Evolutionary conservation across 2,329 filamentous ascomycete genomes (phyloP), one percentile per base, ranked within the genome.

Genomic region (Calonectria pauciramosa): DNA sequence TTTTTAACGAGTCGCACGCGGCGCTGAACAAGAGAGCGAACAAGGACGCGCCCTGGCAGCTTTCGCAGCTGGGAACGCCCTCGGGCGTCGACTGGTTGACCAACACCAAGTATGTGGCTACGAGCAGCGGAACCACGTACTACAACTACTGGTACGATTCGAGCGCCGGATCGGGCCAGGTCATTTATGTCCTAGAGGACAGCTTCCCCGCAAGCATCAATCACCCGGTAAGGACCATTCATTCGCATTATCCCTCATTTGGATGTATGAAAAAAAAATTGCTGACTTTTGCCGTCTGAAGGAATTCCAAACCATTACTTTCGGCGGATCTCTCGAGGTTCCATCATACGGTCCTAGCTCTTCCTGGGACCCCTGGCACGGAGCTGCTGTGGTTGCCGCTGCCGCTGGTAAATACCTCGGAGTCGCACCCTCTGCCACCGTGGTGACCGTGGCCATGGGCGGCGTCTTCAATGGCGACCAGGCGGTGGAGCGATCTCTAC

Each of bases 71-170:
- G n/a, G 56, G 56, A 63, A 63, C 56, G 2, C 56, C 56, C 3
- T 63, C 56, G 14, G 56, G 56, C 26, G 34, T 63, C 8, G 56
- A 63, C 36, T 63, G 56, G 56, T 18, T 63, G 14, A 63, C 30
- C 18, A 34, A 63, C 36, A 63, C 41, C 56, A 63, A 63, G 18
- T 63, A 63, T 18, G 56, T 63, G 9, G 56, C 56, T 9, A 41
- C 56, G 14, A 63, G 32, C 7, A 16, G 32, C 16, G 56, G 56
- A 28, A 63, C 56, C 4, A 63, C 56, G 0, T 63, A 63, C 36
- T 63, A 63, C 36, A 41, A 63, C 11, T 63, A 63, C 34, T 63
- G 56, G 56, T 63, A 63, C 9, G 56, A 63, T 18, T 63, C 56
- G 7, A 63, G 56, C 9, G 56, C 56, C 9, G 56, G 56, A 20